A percentile compares a stretch with the other conserved stretches of the same genome.
These are phyloP conservation scores for Chaetomium sp. DNA, from an alignment of 2,329 filamentous ascomycete genomes.

Conservation along the genomic window DNA sequence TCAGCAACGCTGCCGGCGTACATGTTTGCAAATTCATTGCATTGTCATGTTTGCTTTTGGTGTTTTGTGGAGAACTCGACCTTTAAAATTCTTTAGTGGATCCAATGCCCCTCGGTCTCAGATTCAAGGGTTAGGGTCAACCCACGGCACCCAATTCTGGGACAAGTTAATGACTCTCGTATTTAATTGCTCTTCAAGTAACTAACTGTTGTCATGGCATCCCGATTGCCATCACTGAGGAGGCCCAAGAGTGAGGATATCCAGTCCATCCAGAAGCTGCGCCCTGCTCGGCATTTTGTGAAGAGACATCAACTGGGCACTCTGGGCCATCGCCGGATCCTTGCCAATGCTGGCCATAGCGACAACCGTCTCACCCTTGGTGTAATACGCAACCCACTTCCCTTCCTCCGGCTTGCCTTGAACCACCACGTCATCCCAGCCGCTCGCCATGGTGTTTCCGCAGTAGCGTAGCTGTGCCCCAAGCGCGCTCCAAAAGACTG, in stretches of 20 bases:
- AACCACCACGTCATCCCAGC: conserved; percentile 81
- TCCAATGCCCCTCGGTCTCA: not conserved
- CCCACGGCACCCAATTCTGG: not conserved
- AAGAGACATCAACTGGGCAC: conserved; percentile 75
- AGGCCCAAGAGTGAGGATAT: conserved; percentile 40
- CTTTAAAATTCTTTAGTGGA: not conserved
- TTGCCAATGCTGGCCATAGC: conserved; percentile 86
- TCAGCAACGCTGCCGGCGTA: no score
- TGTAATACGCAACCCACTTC: conserved; percentile 87
- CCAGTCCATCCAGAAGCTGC: conserved; percentile 59
- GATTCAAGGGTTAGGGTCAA: not conserved
- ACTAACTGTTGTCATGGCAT: no score
- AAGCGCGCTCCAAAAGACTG: conserved; percentile 94
- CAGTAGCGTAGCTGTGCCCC: conserved; percentile 88
- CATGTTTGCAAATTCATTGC: no score
- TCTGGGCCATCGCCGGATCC: conserved; percentile 80
- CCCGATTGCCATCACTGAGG: conserved; percentile 24
- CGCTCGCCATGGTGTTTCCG: conserved; percentile 67
- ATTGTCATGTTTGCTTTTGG: no score
- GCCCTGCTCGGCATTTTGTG: conserved; percentile 78
- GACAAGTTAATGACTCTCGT: no score
- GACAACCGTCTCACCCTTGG: conserved; percentile 76
- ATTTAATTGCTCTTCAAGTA: no score
- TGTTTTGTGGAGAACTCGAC: not conserved
- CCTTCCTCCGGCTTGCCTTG: conserved; percentile 68